phyloP scores from a whole-genome alignment of 768 basidiomycete species.

The Cystobasidium ongulense region DNA sequence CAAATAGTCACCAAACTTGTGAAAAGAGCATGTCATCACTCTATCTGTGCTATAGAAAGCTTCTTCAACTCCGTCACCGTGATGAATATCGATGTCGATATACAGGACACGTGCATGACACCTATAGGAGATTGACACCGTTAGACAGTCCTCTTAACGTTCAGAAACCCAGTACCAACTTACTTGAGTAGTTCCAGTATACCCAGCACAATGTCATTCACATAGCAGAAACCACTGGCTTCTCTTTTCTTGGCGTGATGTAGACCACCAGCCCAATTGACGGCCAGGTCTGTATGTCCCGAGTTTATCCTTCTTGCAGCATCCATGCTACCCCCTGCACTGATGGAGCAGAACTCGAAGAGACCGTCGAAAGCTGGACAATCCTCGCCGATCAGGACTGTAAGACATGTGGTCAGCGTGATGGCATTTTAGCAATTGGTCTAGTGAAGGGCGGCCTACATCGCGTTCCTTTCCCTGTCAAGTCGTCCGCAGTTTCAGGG shows the following conservation, averaged over 20 bases:
- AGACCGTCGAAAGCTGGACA: constrained; percentile 94
- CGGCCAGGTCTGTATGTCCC: constrained; percentile 70
- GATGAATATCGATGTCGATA: constrained; percentile 96
- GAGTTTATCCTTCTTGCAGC: constrained; percentile 71
- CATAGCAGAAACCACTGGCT: constrained; percentile 96
- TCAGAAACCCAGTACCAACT: constrained; percentile 35
- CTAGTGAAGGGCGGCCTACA: constrained; percentile 62
- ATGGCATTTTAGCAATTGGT: too few relatives aligned
- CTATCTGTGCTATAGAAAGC: constrained; percentile 96
- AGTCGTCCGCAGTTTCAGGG: constrained; percentile 78
- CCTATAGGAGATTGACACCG: constrained; percentile 30
- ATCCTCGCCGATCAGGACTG: constrained; percentile 71
- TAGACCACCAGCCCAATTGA: constrained; percentile 96
- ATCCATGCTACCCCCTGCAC: constrained; percentile 86
- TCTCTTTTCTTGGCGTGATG: constrained; percentile 99
- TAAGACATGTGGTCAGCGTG: constrained; percentile 11
- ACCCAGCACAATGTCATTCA: constrained; percentile 90
- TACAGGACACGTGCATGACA: constrained; percentile 72
- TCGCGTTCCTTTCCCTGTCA: constrained; percentile 73
- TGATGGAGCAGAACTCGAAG: constrained; percentile 94
- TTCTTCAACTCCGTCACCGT: constrained; percentile 97
- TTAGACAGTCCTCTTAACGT: not conserved
- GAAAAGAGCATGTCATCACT: constrained; percentile 94
- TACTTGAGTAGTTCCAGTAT: constrained; percentile 86
- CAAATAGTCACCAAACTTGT: constrained; percentile 89